Base-by-base conservation (phyloP, 768 basidiomycete species). In the Pulveroboletus frians region DNA sequence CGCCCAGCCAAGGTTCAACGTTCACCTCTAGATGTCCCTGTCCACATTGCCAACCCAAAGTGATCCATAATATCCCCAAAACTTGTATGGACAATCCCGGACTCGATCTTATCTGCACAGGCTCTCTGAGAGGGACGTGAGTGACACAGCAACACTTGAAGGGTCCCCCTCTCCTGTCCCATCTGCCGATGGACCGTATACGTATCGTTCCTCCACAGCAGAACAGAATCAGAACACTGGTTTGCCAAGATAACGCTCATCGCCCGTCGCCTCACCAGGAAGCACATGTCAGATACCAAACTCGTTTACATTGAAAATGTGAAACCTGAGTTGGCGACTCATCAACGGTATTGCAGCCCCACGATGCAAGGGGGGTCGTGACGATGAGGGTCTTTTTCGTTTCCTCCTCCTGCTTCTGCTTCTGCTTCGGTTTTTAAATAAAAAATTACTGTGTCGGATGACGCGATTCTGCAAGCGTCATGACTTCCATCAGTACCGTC, bases 401-500 rank as follows among this genome's bases (percentile, higher is more conserved):
- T 20, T 38, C 13, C 13, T 6, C 21, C 39, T 5, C 15, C 9
- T 2, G 15, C 21, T 5, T 9, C 21, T 15, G 8, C 20, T 3
- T 8, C 21, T 9, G 13, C 8, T 26, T 17, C 48, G 11, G 13
- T 5, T 31, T 31, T 14, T 14, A 31, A 26, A 11, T 31, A 31
- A 31, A 31, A 11, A 13, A 31, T 13, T 20, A 58, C 53, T 61
- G 46, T 2, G 51, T 31, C 23, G 44, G 48, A n/a, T 32, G 47
- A 23, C 57, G 60, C 11, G 56, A 23, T 55, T 85, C 84, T 26
- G 87, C 87, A 61, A 78, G 72, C 44, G 76, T 74, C 86, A 91
- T 88, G 51, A 90, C 79, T 61, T 92, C 89, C 86, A 91, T 91
- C 49, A 92, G 75, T 46, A 83, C 60, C 2, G 86, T 85, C 65